These are phyloP conservation scores for Cordyceps fumosorosea DNA, from an alignment of 2,329 filamentous ascomycete species.

Conservation along the genomic window DNA sequence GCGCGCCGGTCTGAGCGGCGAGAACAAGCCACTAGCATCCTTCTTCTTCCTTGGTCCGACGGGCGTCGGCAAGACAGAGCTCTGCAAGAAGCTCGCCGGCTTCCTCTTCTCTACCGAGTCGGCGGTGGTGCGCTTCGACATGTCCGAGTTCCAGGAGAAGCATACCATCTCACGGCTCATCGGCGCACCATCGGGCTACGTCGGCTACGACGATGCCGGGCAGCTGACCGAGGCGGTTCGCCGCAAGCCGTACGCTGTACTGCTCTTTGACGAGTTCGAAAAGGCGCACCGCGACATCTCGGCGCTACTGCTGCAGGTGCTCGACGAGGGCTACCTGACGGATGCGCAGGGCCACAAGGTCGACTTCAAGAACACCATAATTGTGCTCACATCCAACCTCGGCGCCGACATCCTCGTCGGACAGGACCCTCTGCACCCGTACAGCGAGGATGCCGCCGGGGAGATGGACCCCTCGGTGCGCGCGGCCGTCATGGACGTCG, in stretches of 20 bases:
- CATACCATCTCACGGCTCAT: conserved; percentile 92
- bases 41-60: conserved; percentile 98
- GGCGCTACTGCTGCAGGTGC: conserved; percentile 81
- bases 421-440: conserved; percentile 57
- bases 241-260: conserved; percentile 88
- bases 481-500: conserved; percentile 80
- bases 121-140: conserved; percentile 90
- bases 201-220: conserved; percentile 94
- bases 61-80: conserved; percentile 93
- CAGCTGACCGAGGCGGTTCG: conserved; percentile 93
- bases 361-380: conserved; percentile 93
- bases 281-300: conserved; percentile 96
- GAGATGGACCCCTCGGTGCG: conserved; percentile 69
- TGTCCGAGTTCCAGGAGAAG: conserved; percentile 97
- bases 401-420: conserved; percentile 87
- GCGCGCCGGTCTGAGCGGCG: conserved; percentile 81
- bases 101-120: conserved; percentile 91
- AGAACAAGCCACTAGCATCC: conserved; percentile 84
- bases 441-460: conserved; percentile 55
- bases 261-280: conserved; percentile 96
- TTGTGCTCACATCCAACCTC: conserved; percentile 92
- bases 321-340: conserved; percentile 93
- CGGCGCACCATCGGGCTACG: conserved; percentile 87
- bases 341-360: conserved; percentile 95
- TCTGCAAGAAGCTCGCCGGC: conserved; percentile 89